phyloP scores from a whole-genome alignment of 192 early-diverging fungal genomes.

The Podila epigama region DNA sequence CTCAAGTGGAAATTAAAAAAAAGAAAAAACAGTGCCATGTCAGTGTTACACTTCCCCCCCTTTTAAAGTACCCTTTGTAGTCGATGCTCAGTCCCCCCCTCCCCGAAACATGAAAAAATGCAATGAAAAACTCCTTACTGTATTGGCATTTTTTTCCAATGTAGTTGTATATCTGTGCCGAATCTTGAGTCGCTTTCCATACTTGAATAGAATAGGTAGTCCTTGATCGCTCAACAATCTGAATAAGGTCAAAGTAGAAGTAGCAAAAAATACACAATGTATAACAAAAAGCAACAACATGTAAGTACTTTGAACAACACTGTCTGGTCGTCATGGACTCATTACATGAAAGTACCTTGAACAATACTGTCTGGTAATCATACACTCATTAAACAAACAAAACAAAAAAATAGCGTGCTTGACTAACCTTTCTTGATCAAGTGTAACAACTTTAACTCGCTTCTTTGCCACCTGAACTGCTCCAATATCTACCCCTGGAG shows the following conservation, averaged over 20 bases:
- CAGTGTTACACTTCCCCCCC: not conserved
- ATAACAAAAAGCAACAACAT: not conserved
- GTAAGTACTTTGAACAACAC: not conserved
- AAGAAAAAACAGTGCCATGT: not conserved
- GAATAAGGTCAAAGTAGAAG: not conserved
- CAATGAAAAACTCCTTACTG: conserved; percentile 6
- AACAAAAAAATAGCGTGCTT: not conserved
- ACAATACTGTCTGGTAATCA: no score
- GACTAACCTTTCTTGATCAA: conserved; percentile 33
- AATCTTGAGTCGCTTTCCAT: conserved; percentile 39
- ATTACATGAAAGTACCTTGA: no score
- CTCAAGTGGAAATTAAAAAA: not conserved
- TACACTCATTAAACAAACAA: not conserved
- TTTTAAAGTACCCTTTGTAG: not conserved
- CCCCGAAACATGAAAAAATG: not conserved
- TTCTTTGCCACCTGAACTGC: conserved; percentile 25
- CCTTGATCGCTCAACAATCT: conserved; percentile 27
- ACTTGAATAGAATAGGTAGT: conserved; percentile 9
- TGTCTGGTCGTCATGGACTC: no score
- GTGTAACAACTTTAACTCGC: conserved; percentile 13
- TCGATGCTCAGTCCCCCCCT: not conserved
- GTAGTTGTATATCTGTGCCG: conserved; percentile 19
- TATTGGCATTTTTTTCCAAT: conserved; percentile 30
- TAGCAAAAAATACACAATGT: not conserved
- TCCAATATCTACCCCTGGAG: not conserved